Conservation (phyloP, 805 yeast species). For the Cyberlindnera americana region DNA sequence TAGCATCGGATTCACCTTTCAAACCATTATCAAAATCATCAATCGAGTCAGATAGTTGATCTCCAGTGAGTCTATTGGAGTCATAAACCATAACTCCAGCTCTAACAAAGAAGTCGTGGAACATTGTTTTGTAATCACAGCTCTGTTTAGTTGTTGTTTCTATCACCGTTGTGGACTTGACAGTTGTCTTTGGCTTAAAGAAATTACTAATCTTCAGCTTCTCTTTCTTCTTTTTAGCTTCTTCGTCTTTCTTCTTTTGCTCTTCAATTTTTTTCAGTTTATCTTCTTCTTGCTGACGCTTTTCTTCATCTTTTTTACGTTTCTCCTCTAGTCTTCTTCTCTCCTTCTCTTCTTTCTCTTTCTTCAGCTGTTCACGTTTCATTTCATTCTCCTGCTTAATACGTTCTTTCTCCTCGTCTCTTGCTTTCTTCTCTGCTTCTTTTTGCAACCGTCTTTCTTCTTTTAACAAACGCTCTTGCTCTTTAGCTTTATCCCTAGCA, state of each 20-base stretch:
- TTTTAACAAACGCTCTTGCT: conserved; percentile 32
- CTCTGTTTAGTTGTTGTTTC: conserved; percentile 5
- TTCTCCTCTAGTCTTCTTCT: conserved; percentile 25
- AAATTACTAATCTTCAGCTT: conserved; percentile 30
- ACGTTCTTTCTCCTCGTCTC: conserved; percentile 21
- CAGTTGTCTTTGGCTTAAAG: conserved; percentile 26
- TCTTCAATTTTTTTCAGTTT: conserved; percentile 33
- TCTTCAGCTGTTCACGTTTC: conserved; percentile 5
- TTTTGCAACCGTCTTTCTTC: conserved; percentile 27
- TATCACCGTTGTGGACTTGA: conserved; percentile 14
- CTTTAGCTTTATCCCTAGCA: conserved; percentile 9
- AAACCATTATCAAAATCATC: conserved; percentile 13
- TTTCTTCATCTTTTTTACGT: conserved; percentile 24
- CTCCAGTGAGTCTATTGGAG: conserved; percentile 4
- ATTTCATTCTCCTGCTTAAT: conserved; percentile 19
- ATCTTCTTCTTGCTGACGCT: conserved; percentile 23
- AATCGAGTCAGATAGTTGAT: conserved; percentile 3
- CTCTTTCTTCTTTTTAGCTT: conserved; percentile 32
- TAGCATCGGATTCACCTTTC: conserved; percentile 3
- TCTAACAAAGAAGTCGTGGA: conserved; percentile 32
- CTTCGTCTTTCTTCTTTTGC: conserved; percentile 36
- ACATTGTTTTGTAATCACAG: conserved; percentile 22
- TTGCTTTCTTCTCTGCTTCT: conserved; percentile 23
- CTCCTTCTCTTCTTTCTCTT: conserved; percentile 33
- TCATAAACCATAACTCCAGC: conserved; percentile 30